These are phyloP conservation scores for Cynanchum wilfordii DNA, from an alignment of 257 asterid species.

Conservation along the genomic window DNA sequence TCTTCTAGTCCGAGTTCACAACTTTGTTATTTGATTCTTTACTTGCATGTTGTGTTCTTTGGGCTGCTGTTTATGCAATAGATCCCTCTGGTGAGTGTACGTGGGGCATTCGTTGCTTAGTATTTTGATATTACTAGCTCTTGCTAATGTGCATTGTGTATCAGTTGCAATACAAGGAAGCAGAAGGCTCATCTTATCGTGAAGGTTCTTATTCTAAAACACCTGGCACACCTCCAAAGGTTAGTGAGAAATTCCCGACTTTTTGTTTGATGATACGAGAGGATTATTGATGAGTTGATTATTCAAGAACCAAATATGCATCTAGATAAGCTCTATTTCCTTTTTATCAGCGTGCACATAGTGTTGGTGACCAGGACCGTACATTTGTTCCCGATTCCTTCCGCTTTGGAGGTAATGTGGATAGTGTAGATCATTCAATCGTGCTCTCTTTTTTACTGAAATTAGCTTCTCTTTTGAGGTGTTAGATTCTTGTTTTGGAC, in stretches of 20 bases:
- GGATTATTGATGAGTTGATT: neutral
- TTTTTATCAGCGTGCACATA: constrained; percentile 54
- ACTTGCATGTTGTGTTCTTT: neutral
- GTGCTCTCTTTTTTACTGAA: neutral
- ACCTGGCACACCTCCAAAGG: constrained; percentile 97
- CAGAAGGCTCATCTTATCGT: constrained; percentile 82
- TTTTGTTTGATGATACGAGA: neutral
- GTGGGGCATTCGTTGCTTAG: neutral
- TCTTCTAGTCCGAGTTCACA: neutral
- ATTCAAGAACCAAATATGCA: neutral
- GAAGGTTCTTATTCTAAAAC: constrained; percentile 78
- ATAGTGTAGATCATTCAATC: neutral
- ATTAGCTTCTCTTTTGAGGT: constrained; percentile 3
- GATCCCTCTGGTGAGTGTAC: too few relatives aligned
- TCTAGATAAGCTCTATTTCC: constrained; percentile 8
- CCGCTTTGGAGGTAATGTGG: constrained; percentile 55
- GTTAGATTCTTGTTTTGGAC: neutral
- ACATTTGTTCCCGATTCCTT: constrained; percentile 71
- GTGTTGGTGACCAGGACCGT: constrained; percentile 70
- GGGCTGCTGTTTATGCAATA: neutral
- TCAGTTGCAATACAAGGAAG: constrained; percentile 87
- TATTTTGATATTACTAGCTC: neutral
- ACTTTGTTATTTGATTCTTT: neutral
- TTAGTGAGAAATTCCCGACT: constrained; percentile 12
- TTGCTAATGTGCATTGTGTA: constrained; percentile 10